Conservation (phyloP, 306 rosid genomes). For the Malus fusca region DNA sequence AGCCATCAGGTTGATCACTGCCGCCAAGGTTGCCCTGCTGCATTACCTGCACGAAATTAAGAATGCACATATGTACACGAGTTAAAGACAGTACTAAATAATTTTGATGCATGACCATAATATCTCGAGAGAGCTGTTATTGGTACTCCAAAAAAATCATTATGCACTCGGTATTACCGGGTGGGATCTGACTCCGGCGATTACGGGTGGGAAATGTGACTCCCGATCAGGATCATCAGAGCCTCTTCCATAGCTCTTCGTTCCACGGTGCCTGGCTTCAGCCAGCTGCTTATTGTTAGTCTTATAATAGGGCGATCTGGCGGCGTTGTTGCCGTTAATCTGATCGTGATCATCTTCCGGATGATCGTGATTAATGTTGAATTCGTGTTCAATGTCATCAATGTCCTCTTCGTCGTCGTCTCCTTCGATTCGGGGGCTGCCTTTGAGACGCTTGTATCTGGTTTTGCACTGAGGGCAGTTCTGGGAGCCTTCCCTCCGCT, state of each 20-base stretch:
- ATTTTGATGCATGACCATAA: background rate
- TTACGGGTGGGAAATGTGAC: slow-evolving; percentile 43
- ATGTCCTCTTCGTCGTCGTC: slow-evolving; percentile 93
- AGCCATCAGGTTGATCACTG: slow-evolving; percentile 55
- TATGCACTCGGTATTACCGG: slow-evolving; percentile 6
- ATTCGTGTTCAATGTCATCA: slow-evolving; percentile 94
- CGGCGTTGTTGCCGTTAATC: background rate
- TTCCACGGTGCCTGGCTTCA: slow-evolving; percentile 90
- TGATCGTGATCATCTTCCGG: slow-evolving; percentile 28
- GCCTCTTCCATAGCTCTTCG: slow-evolving; percentile 61
- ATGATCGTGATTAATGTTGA: slow-evolving; percentile 34
- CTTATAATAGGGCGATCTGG: slow-evolving; percentile 4
- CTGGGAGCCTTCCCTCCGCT: slow-evolving; percentile 86
- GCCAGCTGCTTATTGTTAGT: slow-evolving; percentile 41
- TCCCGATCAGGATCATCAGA: slow-evolving; percentile 41
- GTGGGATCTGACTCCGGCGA: slow-evolving; percentile 29
- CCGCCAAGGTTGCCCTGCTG: slow-evolving; percentile 72
- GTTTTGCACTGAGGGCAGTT: slow-evolving; percentile 94
- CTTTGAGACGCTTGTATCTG: slow-evolving; percentile 89
- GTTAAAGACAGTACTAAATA: background rate
- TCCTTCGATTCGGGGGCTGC: slow-evolving; percentile 92
- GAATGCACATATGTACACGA: background rate
- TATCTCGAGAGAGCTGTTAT: background rate
- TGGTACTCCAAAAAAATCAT: background rate
- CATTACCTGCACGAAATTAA: slow-evolving; percentile 39